Base-by-base conservation (phyloP, 1,284 basidiomycete species). In the Puccinia hordei region DNA sequence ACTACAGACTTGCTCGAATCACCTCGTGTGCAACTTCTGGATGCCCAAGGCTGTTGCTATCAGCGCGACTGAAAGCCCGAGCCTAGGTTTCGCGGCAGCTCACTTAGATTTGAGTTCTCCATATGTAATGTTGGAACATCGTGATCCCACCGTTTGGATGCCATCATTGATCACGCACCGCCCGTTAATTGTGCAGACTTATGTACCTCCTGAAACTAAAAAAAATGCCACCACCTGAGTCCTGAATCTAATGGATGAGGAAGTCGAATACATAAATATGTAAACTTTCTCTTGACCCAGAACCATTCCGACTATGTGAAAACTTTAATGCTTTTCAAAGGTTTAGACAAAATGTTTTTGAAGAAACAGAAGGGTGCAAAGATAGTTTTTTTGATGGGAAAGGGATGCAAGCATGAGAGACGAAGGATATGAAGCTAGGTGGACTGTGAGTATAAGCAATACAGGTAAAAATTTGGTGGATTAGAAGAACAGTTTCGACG, bases 151-250 rank as follows among this genome's bases (percentile, higher is more conserved):
- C 30, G 63, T 44, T 66, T 5, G 0, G n/a, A 46, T 44, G 38
- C 24, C 19, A 27, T 66, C n/a, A 46, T 27, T 66, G 38, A 44
- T 27, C n/a, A 66, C 35, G 63, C 63, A 27, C 63, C 24, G n/a
- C 24, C 63, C 38, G n/a, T 13, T 27, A 46, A 46, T 44, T 33
- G 22, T 22, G 27, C 24, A n/a, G n/a, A 24, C 15, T 12, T n/a
- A n/a, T n/a, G n/a, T n/a, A 55, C 53, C 63, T 66, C 63, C 63
- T 66, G 41, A 66, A 66, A 44, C n/a, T 44, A 15, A 27, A 27
- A 44, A 35, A 17, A 49, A 44, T 44, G 5, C 19, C n/a, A n/a
- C 41, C n/a, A 66, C n/a, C 63, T 46, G 38, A 6, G 38, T 41
- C 38, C 12, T 41, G 41, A 63, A 63, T 63, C 38, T 41, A 35